phyloP scores from a whole-genome alignment of 108 stramenopile species.

The Fragilariopsis cylindrus region DNA sequence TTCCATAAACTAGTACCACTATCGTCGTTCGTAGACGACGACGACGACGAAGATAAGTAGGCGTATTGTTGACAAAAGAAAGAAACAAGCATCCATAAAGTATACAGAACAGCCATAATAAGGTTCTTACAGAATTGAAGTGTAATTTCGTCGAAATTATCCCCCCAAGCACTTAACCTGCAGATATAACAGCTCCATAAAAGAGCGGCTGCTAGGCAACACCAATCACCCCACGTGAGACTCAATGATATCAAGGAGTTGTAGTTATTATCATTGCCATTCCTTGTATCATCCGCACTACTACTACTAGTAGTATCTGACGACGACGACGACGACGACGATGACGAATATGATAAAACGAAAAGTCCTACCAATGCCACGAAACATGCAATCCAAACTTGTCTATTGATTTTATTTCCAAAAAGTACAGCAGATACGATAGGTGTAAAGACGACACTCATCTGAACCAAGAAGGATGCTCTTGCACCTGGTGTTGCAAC shows the following conservation, averaged over 20 bases:
- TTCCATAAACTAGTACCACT: constrained; percentile 31
- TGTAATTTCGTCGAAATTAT: constrained; percentile 43
- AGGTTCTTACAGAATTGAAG: constrained; percentile 53
- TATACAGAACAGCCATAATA: constrained; percentile 56
- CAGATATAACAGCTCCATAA: constrained; percentile 67
- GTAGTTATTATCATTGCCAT: not conserved
- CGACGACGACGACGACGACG: not conserved
- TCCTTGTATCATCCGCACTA: not conserved
- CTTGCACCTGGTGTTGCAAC: constrained; percentile 51
- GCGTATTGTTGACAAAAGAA: not conserved
- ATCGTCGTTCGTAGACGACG: not conserved
- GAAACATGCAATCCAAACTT: constrained; percentile 55
- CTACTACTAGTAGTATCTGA: not conserved
- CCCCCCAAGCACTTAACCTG: constrained; percentile 46
- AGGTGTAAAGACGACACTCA: constrained; percentile 66
- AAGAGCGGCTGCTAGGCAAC: constrained; percentile 55
- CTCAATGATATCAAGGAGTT: not conserved
- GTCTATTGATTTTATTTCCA: constrained; percentile 41
- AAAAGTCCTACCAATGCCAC: constrained; percentile 51
- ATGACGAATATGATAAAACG: constrained; percentile 25
- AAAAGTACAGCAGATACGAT: constrained; percentile 45
- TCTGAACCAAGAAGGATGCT: constrained; percentile 64
- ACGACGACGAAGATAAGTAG: not conserved
- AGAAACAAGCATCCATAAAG: constrained; percentile 44
- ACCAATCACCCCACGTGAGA: constrained; percentile 47